Conservation (phyloP, 192 early-diverging fungal species). For the Helicostylum pulchrum region DNA sequence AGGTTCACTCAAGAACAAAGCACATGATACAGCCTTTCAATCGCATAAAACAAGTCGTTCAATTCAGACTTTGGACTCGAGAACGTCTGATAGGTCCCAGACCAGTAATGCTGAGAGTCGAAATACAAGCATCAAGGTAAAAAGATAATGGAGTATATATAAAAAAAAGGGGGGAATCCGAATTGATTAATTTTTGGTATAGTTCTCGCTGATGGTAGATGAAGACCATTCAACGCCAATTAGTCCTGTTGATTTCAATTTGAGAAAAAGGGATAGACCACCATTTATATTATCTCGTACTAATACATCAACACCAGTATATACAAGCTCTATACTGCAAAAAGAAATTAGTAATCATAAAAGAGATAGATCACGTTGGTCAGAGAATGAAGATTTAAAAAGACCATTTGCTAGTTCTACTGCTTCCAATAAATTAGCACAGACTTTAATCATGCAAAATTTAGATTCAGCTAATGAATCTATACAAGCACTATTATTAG, state of each 20-base stretch:
- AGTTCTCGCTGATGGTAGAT: no score
- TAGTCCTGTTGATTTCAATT: slow-evolving; percentile 34
- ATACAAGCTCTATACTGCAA: slow-evolving; percentile 3
- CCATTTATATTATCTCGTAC: slow-evolving; percentile 2
- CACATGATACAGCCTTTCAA: background rate
- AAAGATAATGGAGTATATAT: no score
- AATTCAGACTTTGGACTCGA: slow-evolving; percentile 6
- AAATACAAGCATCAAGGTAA: background rate
- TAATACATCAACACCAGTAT: background rate
- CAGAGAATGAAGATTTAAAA: slow-evolving; percentile 16
- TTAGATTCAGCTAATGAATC: slow-evolving; percentile 22
- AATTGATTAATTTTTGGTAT: no score
- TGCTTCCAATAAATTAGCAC: slow-evolving; percentile 2
- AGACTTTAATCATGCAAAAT: slow-evolving; percentile 20
- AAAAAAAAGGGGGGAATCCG: background rate
- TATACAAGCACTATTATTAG: slow-evolving; percentile 25
- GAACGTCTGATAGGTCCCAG: slow-evolving; percentile 6
- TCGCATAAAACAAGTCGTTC: slow-evolving; percentile 11
- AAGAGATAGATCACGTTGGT: background rate
- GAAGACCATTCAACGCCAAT: slow-evolving; percentile 4
- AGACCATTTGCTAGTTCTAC: slow-evolving; percentile 1
- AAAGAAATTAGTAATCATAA: slow-evolving; percentile 7
- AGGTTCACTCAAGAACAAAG: background rate
- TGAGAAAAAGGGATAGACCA: slow-evolving; percentile 14
- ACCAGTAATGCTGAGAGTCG: background rate